phyloP scores from a whole-genome alignment of 257 asterid genomes.

The Ajuga chamaepitys region DNA sequence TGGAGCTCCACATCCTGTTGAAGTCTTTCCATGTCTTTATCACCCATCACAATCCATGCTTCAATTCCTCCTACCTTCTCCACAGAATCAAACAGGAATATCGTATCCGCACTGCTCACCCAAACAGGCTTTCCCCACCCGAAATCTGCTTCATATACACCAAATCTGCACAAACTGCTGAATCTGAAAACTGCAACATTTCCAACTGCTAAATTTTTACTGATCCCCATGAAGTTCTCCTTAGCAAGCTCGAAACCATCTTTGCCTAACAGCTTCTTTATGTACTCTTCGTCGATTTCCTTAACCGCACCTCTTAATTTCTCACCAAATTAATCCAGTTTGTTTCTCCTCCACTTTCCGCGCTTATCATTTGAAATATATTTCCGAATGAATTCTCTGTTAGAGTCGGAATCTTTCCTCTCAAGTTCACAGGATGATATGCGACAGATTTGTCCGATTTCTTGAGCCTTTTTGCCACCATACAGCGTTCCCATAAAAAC shows the following conservation, averaged over 20 bases:
- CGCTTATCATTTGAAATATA: slow-evolving; percentile 41
- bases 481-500: slow-evolving; percentile 39
- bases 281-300: slow-evolving; percentile 21
- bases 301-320: slow-evolving; percentile 33
- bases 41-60: slow-evolving; percentile 36
- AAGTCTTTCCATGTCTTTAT: slow-evolving; percentile 26
- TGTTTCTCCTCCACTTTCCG: slow-evolving; percentile 3
- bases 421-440: slow-evolving; percentile 41
- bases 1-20: slow-evolving; percentile 4
- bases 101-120: slow-evolving; percentile 28
- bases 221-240: slow-evolving; percentile 30
- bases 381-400: slow-evolving; percentile 52
- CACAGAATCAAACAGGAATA: slow-evolving; percentile 21
- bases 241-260: slow-evolving; percentile 31
- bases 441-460: slow-evolving; percentile 19
- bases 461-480: slow-evolving; percentile 21
- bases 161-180: slow-evolving; percentile 41
- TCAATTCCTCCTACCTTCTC: slow-evolving; percentile 33
- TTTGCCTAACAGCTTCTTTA: slow-evolving; percentile 22
- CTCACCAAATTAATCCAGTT: slow-evolving; percentile 32
- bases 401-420: slow-evolving; percentile 29
- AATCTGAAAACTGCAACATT: slow-evolving; percentile 28
- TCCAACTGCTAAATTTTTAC: neutral
- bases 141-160: slow-evolving; percentile 32
- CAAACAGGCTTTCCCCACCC: slow-evolving; percentile 64